Evolutionary conservation across 805 yeast genomes (phyloP), one percentile per base, ranked within the genome.

Genomic region (Spathaspora sp.): DNA sequence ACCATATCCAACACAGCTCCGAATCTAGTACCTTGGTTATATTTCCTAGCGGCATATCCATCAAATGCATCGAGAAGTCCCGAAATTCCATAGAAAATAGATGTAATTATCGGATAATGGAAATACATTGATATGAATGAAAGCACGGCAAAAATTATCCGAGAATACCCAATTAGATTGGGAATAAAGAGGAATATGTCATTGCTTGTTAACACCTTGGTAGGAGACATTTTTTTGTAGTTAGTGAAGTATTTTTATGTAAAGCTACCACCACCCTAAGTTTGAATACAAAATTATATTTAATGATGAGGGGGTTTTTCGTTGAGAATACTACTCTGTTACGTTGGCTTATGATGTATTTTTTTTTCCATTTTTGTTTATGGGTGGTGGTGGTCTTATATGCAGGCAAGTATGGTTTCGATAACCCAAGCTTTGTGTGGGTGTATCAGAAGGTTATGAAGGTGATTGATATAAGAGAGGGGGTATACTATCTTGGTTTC

Each of bases 1-100:
- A 94, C 97, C 99, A 94, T 94, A 69, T 94, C 99, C 60, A 94
- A 79, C 18, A 96, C 96, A 17, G 99, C 98, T 38, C 99, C 99
- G 59, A 90, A 89, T 58, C 82, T 80, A 31, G 97, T 89, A 14
- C 96, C 86, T 68, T 94, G 99, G 66, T 88, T 82, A 66, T 78
- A 89, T 61, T 79, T 80, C 56, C 99, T 80, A 4, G 99, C 99
- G 52, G 97, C 96, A 50, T 86, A 84, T 3, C 99, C 99, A 67
- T 94, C 99, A 52, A 91, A 81, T 0, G 99, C 99, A 69, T 94
- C 99, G 55, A 94, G 75, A 51, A 94, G 75, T 60, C 99, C 96
- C 11, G 97, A 90, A 17, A 90, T 75, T 14, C 96, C 87, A 66
- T 94, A 94, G 44, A 91, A 73, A 17, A 81, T 66, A 42, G 89